A percentile compares a stretch with the other conserved stretches of the same genome.
phyloP scores from a whole-genome alignment of 305 asterid species.

The Plantago lanceolata region DNA sequence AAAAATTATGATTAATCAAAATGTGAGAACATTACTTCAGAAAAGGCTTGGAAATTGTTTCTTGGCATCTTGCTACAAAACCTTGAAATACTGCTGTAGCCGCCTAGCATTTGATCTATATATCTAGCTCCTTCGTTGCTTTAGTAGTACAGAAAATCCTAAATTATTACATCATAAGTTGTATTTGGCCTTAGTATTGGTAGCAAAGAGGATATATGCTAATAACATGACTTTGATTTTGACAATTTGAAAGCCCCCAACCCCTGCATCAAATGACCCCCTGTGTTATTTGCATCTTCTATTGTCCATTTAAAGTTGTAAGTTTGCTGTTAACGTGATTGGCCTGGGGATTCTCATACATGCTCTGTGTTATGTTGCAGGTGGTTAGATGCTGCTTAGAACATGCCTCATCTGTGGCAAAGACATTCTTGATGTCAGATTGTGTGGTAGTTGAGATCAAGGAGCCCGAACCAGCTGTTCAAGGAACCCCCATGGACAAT shows the following conservation, averaged over 20 bases:
- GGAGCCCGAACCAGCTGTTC: constrained; percentile 67
- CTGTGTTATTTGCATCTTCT: neutral
- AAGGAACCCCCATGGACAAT: constrained; percentile 86
- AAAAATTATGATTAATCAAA: neutral
- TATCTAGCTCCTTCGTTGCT: neutral
- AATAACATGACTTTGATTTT: too few species aligned
- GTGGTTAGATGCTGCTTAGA: constrained; percentile 96
- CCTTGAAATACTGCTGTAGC: neutral
- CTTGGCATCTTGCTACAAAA: too few species aligned
- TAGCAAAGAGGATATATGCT: too few species aligned
- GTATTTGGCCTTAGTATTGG: neutral
- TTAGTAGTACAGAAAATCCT: neutral
- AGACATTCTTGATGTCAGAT: constrained; percentile 91
- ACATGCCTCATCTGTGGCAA: constrained; percentile 88
- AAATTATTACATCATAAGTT: neutral
- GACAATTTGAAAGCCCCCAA: too few species aligned
- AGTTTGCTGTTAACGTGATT: too few species aligned
- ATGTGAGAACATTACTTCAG: neutral
- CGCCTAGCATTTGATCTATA: neutral
- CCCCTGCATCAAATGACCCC: too few species aligned
- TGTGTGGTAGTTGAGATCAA: constrained; percentile 95
- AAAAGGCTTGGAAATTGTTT: neutral
- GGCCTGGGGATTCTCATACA: too few species aligned
- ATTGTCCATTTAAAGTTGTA: neutral
- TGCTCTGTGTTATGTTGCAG: constrained; percentile 24